Base-by-base conservation (phyloP, 75 land plant genomes). In the Pinus taeda region DNA sequence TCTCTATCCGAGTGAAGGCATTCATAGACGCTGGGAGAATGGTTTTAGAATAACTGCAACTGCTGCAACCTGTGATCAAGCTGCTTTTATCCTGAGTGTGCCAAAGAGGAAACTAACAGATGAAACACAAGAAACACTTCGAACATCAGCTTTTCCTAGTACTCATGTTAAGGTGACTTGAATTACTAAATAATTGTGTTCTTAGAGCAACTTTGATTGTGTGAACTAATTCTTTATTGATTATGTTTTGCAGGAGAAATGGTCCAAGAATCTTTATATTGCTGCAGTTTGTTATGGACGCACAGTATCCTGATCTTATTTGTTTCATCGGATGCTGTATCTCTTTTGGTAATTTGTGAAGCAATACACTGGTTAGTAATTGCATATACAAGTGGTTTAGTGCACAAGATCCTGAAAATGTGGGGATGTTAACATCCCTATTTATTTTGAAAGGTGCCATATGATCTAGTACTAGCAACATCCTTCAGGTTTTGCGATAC, bases 1-100 rank as follows among this genome's bases (percentile, higher is more conserved):
- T 76, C 88, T 95, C 20, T 95, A 95, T 75, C 98, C 98, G 36
- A 95, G 98, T 80, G 98, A 95, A 83, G 98, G 98, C 37, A 95
- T 95, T 55, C 98, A 95, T 42, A 59, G 91, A 37, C 85, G 98
- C 57, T 95, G 98, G 98, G 95, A 95, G 74, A 82, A 62, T 83
- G 98, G 98, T 17, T 95, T 89, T 71, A 83, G 98, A 56, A 95
- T 95, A 74, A 95, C 98, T 6, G 80, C 98, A 1, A 89, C 88
- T 37, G 98, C 98, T 65, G 98, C 95, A 11, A 95, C 95, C 36
- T 72, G 87, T 70, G 98, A 95, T 79, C 98, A 95, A 77, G 95
- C 95, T 57, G 98, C 98, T 21, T 88, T 95, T 59, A 84, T 95
- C 6, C 75, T 95, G 69, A 93, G 98, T 77, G 83, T 91, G 45